A percentile compares a stretch with the other conserved stretches of the same genome.
These are phyloP conservation scores for Phytophthora tentaculata DNA, from an alignment of 352 stramenopile species.

Conservation along the genomic window DNA sequence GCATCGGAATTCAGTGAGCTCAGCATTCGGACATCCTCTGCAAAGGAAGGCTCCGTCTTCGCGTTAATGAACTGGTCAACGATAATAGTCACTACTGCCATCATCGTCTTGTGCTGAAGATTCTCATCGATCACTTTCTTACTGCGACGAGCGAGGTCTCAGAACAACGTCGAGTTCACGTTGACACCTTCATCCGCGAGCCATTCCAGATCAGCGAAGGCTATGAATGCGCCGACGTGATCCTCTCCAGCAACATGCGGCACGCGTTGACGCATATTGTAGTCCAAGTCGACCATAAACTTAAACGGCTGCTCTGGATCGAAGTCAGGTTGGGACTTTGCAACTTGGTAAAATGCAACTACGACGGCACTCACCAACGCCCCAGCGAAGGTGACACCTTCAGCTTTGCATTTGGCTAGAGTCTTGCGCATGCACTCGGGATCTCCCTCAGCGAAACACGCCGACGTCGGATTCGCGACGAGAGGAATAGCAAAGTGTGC, in stretches of 20 bases:
- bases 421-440: background rate
- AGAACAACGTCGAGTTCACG: background rate
- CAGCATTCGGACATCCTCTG: background rate
- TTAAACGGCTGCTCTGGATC: background rate
- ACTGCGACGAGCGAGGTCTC: background rate
- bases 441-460: background rate
- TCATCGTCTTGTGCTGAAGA: background rate
- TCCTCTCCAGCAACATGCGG: background rate
- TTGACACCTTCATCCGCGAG: background rate
- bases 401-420: background rate
- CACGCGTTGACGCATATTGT: background rate
- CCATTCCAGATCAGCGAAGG: constrained; percentile 1
- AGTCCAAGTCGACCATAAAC: constrained; percentile 1
- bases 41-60: background rate
- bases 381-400: background rate
- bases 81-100: background rate
- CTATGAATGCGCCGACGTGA: background rate
- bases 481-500: background rate
- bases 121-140: background rate
- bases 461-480: background rate
- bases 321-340: background rate
- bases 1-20: background rate
- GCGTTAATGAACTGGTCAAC: background rate
- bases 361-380: background rate
- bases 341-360: background rate